These are phyloP conservation scores for Psilocybe cyanescens DNA, from an alignment of 768 basidiomycete genomes.

Conservation along the genomic window DNA sequence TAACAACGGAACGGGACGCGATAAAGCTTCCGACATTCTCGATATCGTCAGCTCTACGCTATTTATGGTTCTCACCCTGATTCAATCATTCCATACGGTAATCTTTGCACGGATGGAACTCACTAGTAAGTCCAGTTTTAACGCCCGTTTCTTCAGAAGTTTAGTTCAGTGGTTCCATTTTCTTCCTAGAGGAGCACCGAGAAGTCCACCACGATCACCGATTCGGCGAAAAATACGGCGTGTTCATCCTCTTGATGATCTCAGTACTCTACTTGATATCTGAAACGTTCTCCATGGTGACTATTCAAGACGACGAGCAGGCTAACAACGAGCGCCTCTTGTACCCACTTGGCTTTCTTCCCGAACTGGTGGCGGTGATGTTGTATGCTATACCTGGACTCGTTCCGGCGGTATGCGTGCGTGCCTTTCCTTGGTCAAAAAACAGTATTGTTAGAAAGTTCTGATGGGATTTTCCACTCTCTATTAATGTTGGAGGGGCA, in stretches of 20 bases:
- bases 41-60: conserved; percentile 34
- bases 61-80: conserved; percentile 38
- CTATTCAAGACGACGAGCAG: conserved; percentile 25
- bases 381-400: conserved; percentile 36
- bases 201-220: neutral
- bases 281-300: conserved; percentile 38
- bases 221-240: conserved; percentile 32
- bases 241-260: conserved; percentile 34
- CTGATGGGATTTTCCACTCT: no score
- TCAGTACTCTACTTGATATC: conserved; percentile 38
- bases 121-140: conserved; percentile 13
- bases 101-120: conserved; percentile 25
- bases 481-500: no score
- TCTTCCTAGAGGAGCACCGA: neutral
- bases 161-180: neutral
- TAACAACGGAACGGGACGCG: neutral
- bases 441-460: no score
- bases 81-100: conserved; percentile 34
- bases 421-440: neutral
- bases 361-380: conserved; percentile 38
- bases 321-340: conserved; percentile 36
- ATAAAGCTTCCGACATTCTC: conserved; percentile 14
- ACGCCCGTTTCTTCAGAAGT: neutral
- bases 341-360: conserved; percentile 42
- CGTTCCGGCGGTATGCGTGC: conserved; percentile 22